These are phyloP conservation scores for Dichotomocladium elegans DNA, from an alignment of 371 early-diverging fungal genomes.

Conservation along the genomic window DNA sequence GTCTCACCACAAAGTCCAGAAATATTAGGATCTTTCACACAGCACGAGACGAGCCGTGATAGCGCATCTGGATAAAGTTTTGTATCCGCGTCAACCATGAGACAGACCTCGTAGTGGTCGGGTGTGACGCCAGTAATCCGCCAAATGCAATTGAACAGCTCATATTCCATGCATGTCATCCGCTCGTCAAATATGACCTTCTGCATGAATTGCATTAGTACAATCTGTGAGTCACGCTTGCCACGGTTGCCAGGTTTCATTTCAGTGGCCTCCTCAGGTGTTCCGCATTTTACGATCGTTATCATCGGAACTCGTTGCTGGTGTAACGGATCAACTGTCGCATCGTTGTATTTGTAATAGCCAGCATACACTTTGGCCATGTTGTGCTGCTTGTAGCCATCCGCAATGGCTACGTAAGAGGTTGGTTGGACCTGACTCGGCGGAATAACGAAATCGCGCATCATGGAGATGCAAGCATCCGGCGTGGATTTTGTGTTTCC, in stretches of 20 bases:
- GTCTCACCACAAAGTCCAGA: conserved; percentile 88
- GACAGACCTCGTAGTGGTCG: conserved; percentile 80
- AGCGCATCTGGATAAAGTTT: conserved; percentile 77
- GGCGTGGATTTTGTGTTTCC: conserved; percentile 80
- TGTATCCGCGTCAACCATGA: conserved; percentile 99
- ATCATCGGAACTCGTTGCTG: conserved; percentile 80
- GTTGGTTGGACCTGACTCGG: conserved; percentile 64
- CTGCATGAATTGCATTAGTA: conserved; percentile 96
- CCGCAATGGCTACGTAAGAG: conserved; percentile 92
- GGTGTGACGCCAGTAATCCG: conserved; percentile 77
- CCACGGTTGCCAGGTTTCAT: conserved; percentile 94
- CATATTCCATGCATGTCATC: conserved; percentile 94
- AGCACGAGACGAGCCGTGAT: conserved; percentile 65
- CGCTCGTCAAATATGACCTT: conserved; percentile 93
- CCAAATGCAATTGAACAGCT: conserved; percentile 89
- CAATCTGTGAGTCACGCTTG: conserved; percentile 98
- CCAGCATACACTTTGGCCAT: conserved; percentile 96
- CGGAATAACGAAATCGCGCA: conserved; percentile 74
- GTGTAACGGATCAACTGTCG: conserved; percentile 41
- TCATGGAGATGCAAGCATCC: conserved; percentile 78
- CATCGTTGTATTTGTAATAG: conserved; percentile 70
- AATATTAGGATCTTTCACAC: conserved; percentile 71
- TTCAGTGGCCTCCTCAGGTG: conserved; percentile 65
- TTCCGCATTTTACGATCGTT: conserved; percentile 91
- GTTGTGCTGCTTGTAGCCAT: conserved; percentile 91